Evolutionary conservation across 129 eudicot species (phyloP).

Genomic region (Arctium lappa): DNA sequence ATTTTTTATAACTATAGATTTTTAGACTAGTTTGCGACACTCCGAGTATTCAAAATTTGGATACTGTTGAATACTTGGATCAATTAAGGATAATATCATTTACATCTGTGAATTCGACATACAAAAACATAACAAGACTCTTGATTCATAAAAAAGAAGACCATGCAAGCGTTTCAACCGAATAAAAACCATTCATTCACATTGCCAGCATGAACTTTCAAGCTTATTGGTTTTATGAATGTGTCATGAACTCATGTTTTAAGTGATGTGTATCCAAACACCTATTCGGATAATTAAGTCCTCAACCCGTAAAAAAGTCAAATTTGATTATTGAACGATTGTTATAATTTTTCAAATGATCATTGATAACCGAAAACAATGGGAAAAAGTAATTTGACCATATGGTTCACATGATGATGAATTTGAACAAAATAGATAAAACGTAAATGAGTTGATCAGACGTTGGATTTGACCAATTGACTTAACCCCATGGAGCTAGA

Average conservation of each 20-base stretch:
- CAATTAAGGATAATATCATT: neutral
- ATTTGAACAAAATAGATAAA: neutral
- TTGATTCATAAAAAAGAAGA: neutral
- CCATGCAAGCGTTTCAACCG: no score
- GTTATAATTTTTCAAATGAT: neutral
- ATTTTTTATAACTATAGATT: no score
- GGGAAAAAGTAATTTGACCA: neutral
- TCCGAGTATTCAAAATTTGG: no score
- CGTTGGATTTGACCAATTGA: neutral
- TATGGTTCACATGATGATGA: neutral
- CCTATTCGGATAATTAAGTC: neutral
- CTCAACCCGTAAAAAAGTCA: neutral
- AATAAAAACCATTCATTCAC: neutral
- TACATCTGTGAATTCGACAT: no score
- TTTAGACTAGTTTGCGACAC: no score
- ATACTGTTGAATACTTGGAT: no score
- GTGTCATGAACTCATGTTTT: neutral
- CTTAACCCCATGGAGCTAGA: neutral
- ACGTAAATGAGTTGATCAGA: neutral
- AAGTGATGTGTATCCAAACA: neutral
- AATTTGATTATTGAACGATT: neutral
- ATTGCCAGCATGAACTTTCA: neutral
- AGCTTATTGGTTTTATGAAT: neutral
- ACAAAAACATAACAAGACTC: neutral
- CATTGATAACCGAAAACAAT: neutral